Conservation (phyloP, 2,329 filamentous ascomycete species). For the Tolypocladium tundrense region DNA sequence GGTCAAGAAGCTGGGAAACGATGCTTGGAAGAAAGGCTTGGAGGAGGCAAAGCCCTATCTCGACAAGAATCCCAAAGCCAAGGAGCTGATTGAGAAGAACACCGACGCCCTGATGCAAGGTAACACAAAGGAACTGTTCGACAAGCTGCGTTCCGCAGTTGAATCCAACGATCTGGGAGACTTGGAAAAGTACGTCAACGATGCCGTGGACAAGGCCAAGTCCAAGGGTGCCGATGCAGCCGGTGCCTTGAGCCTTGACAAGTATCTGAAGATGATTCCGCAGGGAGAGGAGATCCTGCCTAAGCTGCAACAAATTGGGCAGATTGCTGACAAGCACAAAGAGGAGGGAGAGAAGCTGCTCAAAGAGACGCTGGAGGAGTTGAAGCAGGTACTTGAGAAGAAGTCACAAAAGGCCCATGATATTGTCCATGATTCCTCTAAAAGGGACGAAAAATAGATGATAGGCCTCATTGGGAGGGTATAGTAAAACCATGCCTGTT, state of each 20-base stretch:
- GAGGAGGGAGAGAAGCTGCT: slow-evolving; percentile 60
- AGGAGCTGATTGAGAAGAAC: slow-evolving; percentile 42
- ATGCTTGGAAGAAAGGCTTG: neutral
- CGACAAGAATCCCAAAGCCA: neutral
- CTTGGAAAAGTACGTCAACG: slow-evolving; percentile 23
- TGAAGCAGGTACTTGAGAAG: slow-evolving; percentile 53
- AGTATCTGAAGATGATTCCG: slow-evolving; percentile 57
- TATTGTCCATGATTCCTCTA: slow-evolving; percentile 43
- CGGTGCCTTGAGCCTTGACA: slow-evolving; percentile 36
- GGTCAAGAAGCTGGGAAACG: neutral
- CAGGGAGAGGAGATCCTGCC: slow-evolving; percentile 53
- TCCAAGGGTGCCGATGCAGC: slow-evolving; percentile 24
- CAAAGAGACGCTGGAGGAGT: slow-evolving; percentile 57
- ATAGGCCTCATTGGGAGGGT: too few relatives aligned
- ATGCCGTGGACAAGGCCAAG: slow-evolving; percentile 29
- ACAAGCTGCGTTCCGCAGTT: slow-evolving; percentile 49
- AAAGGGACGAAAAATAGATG: slow-evolving; percentile 32
- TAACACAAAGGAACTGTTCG: slow-evolving; percentile 52
- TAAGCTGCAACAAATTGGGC: slow-evolving; percentile 54
- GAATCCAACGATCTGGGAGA: slow-evolving; percentile 49
- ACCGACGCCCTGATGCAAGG: slow-evolving; percentile 56
- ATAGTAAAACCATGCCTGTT: too few relatives aligned
- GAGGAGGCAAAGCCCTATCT: neutral
- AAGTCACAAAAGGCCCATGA: slow-evolving; percentile 47
- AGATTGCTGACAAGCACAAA: slow-evolving; percentile 57